Evolutionary conservation across 2,329 filamentous ascomycete species (phyloP).

Genomic region (Colletotrichum tamarilloi): DNA sequence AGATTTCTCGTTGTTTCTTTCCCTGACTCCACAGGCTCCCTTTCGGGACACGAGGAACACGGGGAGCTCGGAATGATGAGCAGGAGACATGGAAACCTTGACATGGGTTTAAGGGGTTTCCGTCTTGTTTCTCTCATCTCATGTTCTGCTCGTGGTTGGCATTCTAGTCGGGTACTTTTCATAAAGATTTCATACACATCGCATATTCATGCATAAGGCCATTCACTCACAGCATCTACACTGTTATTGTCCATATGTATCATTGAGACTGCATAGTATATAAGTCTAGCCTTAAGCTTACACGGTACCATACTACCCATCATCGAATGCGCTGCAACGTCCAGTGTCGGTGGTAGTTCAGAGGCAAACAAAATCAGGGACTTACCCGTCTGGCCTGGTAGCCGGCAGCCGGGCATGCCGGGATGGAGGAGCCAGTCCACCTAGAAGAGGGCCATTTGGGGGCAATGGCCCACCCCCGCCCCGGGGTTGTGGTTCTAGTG

Average conservation of each 20-base stretch:
- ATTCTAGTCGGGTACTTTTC: not conserved
- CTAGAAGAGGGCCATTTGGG: not conserved
- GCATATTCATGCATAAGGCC: not conserved
- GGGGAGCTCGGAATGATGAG: not conserved
- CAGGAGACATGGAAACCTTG: not conserved
- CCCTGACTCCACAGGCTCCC: slow-evolving; percentile 6
- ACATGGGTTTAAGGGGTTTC: slow-evolving; percentile 1
- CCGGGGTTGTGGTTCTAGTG: slow-evolving; percentile 10
- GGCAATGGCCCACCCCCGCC: slow-evolving; percentile 20
- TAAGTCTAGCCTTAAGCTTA: no score
- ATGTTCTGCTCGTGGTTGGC: not conserved
- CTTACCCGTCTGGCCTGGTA: not conserved
- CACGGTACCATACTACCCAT: not conserved
- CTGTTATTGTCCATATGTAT: not conserved
- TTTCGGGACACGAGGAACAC: not conserved
- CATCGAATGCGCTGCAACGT: not conserved
- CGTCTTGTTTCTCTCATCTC: not conserved
- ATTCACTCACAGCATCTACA: not conserved
- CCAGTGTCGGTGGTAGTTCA: not conserved
- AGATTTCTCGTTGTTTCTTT: slow-evolving; percentile 10
- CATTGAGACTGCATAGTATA: not conserved
- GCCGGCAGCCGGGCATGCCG: slow-evolving; percentile 29
- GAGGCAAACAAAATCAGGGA: not conserved
- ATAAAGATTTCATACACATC: not conserved
- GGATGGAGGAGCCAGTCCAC: not conserved